phyloP scores from a whole-genome alignment of 768 basidiomycete species.

The Harrya chromipes region DNA sequence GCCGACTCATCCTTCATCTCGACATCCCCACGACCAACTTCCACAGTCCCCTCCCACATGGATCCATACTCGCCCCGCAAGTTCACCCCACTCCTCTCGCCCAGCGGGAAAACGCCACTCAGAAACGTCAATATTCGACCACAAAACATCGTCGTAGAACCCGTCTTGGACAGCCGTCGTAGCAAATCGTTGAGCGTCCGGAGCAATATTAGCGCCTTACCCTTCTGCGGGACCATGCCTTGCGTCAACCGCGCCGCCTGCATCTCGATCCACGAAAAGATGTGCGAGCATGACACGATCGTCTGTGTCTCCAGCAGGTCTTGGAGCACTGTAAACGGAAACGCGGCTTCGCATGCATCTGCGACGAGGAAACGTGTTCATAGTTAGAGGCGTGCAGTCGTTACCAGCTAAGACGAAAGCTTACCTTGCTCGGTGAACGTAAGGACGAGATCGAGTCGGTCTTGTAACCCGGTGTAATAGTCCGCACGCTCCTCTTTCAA shows the following conservation, averaged over 20 bases:
- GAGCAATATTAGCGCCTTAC: constrained; percentile 81
- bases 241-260: constrained; percentile 68
- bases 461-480: constrained; percentile 62
- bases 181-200: constrained; percentile 86
- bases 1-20: constrained; percentile 30
- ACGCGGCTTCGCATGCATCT: constrained; percentile 78
- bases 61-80: constrained; percentile 84
- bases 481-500: constrained; percentile 46
- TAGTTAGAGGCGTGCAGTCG: background rate
- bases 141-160: constrained; percentile 80
- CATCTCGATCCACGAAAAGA: constrained; percentile 85
- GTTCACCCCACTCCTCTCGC: constrained; percentile 90
- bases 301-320: constrained; percentile 86
- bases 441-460: constrained; percentile 69
- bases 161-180: constrained; percentile 82
- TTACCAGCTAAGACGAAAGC: constrained; percentile 18
- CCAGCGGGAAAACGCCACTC: constrained; percentile 80
- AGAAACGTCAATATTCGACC: constrained; percentile 88
- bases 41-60: constrained; percentile 65
- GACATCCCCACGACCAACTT: constrained; percentile 34
- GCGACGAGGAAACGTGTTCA: background rate
- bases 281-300: constrained; percentile 77
- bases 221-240: constrained; percentile 81
- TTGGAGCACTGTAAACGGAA: constrained; percentile 72
- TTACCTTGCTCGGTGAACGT: constrained; percentile 75